These are phyloP conservation scores for Trypanosomatidae sp. DNA, from an alignment of 208 protist genomes.

Conservation along the genomic window DNA sequence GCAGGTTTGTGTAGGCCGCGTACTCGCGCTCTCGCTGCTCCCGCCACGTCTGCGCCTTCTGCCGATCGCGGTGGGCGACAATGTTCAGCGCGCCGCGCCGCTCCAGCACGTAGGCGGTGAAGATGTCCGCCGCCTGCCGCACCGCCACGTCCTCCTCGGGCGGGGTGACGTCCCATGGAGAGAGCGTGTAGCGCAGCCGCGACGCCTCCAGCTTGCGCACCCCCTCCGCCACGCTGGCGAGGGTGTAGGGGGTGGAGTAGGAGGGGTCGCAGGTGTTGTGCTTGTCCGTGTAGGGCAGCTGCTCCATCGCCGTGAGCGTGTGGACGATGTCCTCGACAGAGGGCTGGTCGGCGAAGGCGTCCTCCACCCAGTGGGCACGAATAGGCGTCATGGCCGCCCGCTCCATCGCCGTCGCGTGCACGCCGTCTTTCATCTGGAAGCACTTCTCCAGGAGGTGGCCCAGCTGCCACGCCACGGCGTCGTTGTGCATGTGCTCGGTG, in stretches of 20 bases:
- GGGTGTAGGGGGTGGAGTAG: slow-evolving; percentile 74
- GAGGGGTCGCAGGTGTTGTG: slow-evolving; percentile 73
- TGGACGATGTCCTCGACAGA: slow-evolving; percentile 70
- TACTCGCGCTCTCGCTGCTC: slow-evolving; percentile 82
- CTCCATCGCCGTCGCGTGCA: slow-evolving; percentile 85
- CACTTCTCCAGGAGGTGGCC: slow-evolving; percentile 87
- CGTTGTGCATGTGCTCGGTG: slow-evolving; percentile 92
- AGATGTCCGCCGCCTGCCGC: slow-evolving; percentile 72
- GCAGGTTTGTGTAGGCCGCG: slow-evolving; percentile 47
- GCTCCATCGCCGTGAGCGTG: slow-evolving; percentile 81
- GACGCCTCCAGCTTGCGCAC: slow-evolving; percentile 47
- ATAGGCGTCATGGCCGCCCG: slow-evolving; percentile 75
- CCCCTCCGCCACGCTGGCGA: slow-evolving; percentile 61
- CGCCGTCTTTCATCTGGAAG: slow-evolving; percentile 80
- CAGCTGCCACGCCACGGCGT: slow-evolving; percentile 91
- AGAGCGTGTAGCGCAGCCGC: slow-evolving; percentile 76
- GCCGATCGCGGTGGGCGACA: slow-evolving; percentile 55
- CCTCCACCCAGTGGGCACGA: slow-evolving; percentile 87
- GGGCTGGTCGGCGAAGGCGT: slow-evolving; percentile 89
- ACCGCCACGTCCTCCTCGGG: slow-evolving; percentile 76
- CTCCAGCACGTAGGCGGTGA: slow-evolving; percentile 87
- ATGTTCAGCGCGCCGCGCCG: slow-evolving; percentile 51
- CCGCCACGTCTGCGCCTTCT: slow-evolving; percentile 64
- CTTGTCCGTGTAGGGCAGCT: slow-evolving; percentile 50
- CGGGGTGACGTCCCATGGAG: slow-evolving; percentile 80